Percentiles rank a stretch among this genome's conserved stretches.
Conservation (phyloP, 2,329 filamentous ascomycete genomes). For the Rutstroemia sp. region DNA sequence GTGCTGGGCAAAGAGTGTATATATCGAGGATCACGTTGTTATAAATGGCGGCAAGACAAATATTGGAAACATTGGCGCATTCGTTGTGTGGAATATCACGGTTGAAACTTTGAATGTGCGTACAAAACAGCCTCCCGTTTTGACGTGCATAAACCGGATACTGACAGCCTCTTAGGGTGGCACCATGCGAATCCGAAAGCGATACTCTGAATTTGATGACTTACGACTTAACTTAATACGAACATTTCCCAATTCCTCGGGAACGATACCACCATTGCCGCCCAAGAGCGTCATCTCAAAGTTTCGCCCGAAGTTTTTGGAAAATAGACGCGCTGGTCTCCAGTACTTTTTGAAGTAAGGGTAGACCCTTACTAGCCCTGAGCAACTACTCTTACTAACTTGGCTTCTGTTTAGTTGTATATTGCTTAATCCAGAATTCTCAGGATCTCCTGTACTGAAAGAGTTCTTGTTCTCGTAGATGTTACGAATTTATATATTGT, state of each 20-base stretch:
- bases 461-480: slow-evolving; percentile 58
- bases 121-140: slow-evolving; percentile 17
- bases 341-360: slow-evolving; percentile 90
- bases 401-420: slow-evolving; percentile 57
- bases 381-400: neutral
- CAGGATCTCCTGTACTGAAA: slow-evolving; percentile 81
- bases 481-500: neutral
- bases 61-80: slow-evolving; percentile 65
- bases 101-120: slow-evolving; percentile 79
- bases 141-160: neutral
- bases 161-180: slow-evolving; percentile 39
- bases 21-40: slow-evolving; percentile 48
- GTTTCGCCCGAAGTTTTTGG: slow-evolving; percentile 79
- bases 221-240: slow-evolving; percentile 65
- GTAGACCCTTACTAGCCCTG: neutral
- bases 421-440: slow-evolving; percentile 87
- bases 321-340: slow-evolving; percentile 72
- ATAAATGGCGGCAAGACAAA: slow-evolving; percentile 33
- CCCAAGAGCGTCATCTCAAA: slow-evolving; percentile 86
- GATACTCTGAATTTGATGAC: slow-evolving; percentile 92
- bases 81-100: slow-evolving; percentile 88
- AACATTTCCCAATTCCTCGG: slow-evolving; percentile 78
- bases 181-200: slow-evolving; percentile 55
- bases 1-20: slow-evolving; percentile 59
- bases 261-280: slow-evolving; percentile 81